A percentile compares a stretch with the other conserved stretches of the same genome.
phyloP scores from a whole-genome alignment of 2,329 filamentous ascomycete genomes.

The Pseudogymnoascus sp. region DNA sequence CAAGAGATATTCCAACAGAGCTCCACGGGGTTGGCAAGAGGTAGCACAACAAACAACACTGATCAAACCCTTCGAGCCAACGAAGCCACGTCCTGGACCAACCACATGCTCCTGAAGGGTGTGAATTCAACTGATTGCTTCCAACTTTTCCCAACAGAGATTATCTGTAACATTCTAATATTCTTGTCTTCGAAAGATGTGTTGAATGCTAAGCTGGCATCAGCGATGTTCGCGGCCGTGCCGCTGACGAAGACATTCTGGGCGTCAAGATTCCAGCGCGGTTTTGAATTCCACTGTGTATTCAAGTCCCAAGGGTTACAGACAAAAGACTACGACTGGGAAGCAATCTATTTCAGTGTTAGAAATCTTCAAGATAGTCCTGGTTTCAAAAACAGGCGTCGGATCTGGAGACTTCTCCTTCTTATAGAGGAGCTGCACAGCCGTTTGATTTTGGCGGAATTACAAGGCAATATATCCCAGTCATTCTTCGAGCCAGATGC shows the following conservation, averaged over 20 bases:
- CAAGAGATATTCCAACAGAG: neutral
- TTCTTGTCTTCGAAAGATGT: neutral
- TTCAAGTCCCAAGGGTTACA: neutral
- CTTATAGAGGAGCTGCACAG: neutral
- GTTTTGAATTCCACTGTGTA: neutral
- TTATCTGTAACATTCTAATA: neutral
- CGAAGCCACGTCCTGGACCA: neutral
- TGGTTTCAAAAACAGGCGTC: constrained; percentile 1
- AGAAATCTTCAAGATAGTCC: neutral
- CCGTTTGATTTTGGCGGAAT: neutral
- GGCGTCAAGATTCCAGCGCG: neutral
- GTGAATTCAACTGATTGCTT: neutral
- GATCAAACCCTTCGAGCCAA: too few relatives aligned
- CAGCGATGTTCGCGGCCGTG: neutral
- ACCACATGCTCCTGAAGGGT: neutral
- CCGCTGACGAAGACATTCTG: neutral
- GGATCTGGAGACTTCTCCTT: neutral
- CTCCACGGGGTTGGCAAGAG: neutral
- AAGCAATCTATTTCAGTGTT: neutral
- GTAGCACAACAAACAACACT: neutral
- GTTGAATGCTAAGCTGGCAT: neutral
- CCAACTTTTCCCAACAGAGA: neutral
- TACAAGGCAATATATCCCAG: neutral
- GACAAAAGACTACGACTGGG: neutral
- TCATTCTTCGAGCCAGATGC: neutral